A percentile compares a stretch with the other conserved stretches of the same genome.
These are phyloP conservation scores for Blastobotrys americana DNA, from an alignment of 805 yeast species.

Conservation along the genomic window DNA sequence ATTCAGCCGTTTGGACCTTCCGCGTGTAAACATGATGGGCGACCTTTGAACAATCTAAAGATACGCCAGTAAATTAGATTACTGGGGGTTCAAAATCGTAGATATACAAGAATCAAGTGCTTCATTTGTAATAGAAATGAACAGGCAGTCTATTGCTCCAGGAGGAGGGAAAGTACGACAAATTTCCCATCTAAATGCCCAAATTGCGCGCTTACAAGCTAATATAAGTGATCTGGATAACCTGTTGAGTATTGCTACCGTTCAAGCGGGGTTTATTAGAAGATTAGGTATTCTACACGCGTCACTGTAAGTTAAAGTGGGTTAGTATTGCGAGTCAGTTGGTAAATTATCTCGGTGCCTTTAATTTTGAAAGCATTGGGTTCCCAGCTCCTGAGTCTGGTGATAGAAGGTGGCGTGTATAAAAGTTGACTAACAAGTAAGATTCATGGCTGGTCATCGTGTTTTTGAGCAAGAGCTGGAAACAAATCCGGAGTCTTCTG, in stretches of 20 bases:
- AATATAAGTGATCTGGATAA: constrained; percentile 48
- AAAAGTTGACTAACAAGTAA: constrained; percentile 10
- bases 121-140: background rate
- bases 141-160: constrained; percentile 12
- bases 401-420: too few relatives aligned
- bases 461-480: constrained; percentile 30
- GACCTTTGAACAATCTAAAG: too few relatives aligned
- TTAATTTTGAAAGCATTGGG: too few relatives aligned
- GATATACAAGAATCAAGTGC: too few relatives aligned
- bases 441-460: constrained; percentile 29
- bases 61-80: too few relatives aligned
- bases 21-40: too few relatives aligned
- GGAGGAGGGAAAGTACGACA: constrained; percentile 32
- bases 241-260: constrained; percentile 42
- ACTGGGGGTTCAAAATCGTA: too few relatives aligned
- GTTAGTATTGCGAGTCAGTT: background rate
- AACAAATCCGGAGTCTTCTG: too few relatives aligned
- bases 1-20: too few relatives aligned
- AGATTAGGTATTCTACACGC: constrained; percentile 53
- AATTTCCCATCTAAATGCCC: constrained; percentile 44
- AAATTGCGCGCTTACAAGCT: constrained; percentile 50
- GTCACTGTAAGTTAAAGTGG: constrained; percentile 33
- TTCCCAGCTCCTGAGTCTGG: too few relatives aligned
- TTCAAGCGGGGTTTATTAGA: constrained; percentile 47
- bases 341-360: too few relatives aligned